Evolutionary conservation across 306 rosid genomes (phyloP), one percentile per base, ranked within the genome.

Genomic region (Leucaena leucocephala): DNA sequence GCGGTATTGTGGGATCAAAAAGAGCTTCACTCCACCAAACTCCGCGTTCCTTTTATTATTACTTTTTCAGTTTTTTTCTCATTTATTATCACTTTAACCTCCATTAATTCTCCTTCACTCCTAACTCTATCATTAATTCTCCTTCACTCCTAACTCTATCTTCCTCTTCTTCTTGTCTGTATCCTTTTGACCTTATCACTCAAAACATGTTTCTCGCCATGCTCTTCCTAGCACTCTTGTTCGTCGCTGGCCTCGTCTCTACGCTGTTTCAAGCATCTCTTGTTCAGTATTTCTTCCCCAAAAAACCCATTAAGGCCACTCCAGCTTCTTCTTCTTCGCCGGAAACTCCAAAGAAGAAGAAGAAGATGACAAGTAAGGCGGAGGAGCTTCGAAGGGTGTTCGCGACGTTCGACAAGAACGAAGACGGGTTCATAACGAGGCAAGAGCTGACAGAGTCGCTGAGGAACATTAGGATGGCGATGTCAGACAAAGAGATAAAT

Each of bases 321-420:
- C 17, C 54, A 12, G 17, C 54, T 48, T 13, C 54, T 48, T 48
- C 54, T 0, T 1, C 83, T 4, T 4, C 71, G 36, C 38, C 33
- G 5, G 58, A 16, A 52, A 52, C 74, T 46, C 0, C 22, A 14
- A 7, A 70, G 64, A 70, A 82, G 74, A 27, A 62, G 35, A 48
- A 52, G 78, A 76, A 4, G 13, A 45, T 3, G 15, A 45, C 4
- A 2, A 11, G 13, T 45, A 45, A 66, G 54, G 48, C 48, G 54
- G 68, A 76, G 3, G 91, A 90, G 84, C 87, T 92, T 0, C 78
- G 75, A 42, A 83, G 68, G 44, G 84, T 92, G 55, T 92, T 90
- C 38, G 80, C 89, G 10, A 92, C 93, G 1, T 92, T 92, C 27
- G 97, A 92, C 89, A 92, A 89, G 87, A 88, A 90, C 62, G 88